phyloP scores from a whole-genome alignment of 139 green algal genomes.

The Auxenochlorella protothecoides region DNA sequence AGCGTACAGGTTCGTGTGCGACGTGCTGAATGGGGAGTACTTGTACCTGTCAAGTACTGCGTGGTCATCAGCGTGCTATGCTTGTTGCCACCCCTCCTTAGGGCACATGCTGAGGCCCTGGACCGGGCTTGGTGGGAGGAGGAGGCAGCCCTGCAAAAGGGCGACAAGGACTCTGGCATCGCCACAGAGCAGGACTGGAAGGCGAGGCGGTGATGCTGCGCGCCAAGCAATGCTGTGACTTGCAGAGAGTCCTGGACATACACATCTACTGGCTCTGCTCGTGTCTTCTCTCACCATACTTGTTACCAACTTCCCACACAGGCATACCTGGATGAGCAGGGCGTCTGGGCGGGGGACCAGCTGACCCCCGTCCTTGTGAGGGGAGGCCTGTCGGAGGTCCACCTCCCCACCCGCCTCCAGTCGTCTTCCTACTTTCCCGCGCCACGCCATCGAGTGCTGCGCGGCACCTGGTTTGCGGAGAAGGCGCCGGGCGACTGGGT shows the following conservation, averaged over 20 bases:
- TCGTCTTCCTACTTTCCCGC: slow-evolving; percentile 38
- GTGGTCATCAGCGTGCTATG: too few species aligned
- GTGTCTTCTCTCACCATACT: too few species aligned
- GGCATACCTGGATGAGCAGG: too few species aligned
- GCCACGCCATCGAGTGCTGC: slow-evolving; percentile 26
- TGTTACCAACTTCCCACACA: too few species aligned
- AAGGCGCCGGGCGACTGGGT: slow-evolving; percentile 34
- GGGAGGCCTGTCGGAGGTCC: slow-evolving; percentile 34
- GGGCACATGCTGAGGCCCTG: slow-evolving; percentile 24
- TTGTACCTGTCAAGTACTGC: too few species aligned
- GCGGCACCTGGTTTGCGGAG: slow-evolving; percentile 48
- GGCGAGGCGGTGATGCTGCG: too few species aligned
- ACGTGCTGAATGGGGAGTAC: too few species aligned
- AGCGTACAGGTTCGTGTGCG: slow-evolving; percentile 5
- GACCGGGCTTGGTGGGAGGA: slow-evolving; percentile 45
- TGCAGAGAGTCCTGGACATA: too few species aligned
- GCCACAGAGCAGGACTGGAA: too few species aligned
- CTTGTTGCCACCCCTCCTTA: neutral
- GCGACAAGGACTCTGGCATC: neutral
- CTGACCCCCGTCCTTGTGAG: slow-evolving; percentile 20
- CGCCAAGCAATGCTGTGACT: too few species aligned
- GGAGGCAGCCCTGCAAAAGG: slow-evolving; percentile 18
- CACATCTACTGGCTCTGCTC: too few species aligned
- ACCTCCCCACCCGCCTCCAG: slow-evolving; percentile 34
- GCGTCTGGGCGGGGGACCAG: too few species aligned